Evolutionary conservation across 805 yeast genomes (phyloP), one percentile per base, ranked within the genome.

Genomic region (Suhomyces sp.): DNA sequence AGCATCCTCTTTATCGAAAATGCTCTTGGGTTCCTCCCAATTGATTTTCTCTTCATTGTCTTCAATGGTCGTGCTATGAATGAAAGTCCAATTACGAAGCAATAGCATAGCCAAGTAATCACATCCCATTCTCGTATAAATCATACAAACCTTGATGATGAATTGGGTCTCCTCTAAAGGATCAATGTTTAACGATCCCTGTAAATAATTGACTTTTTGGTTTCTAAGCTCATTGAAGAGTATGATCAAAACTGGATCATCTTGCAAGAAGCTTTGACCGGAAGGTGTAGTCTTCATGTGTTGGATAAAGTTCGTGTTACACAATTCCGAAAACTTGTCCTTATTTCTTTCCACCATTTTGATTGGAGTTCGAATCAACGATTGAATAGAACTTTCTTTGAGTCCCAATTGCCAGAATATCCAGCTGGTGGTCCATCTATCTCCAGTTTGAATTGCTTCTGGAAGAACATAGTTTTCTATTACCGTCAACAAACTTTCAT

Each of bases 121-220:
- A 60, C 98, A 90, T 0, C 98, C 98, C 96, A 90, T 87, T 38
- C 95, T 68, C 11, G 77, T 70, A 50, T 88, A 85, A 42, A 88
- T 81, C 23, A 72, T 64, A 6, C 84, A 71, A 6, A 81, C 82
- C 43, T 79, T 76, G 9, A 76, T 50, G 11, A 88, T 72, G 49
- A 82, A 80, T 4, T 70, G 65, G 37, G 74, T 77, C 49, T 91
- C 97, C 26, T 58, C 59, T 3, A 42, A 39, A 1, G 68, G 61
- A 19, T 59, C 60, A 7, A 77, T 56, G 6, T 68, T 65, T 4
- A 69, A 47, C 0, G 81, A 68, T 2, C 81, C 83, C 37, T 67
- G 53, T 28, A 73, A 65, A 37, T 78, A 76, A 25, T 65, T 69
- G 25, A 68, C 44, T 34, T 74, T 73, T 32, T 74, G 71, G 28